A percentile compares a stretch with the other conserved stretches of the same genome.
Conservation (phyloP, 352 stramenopile genomes). For the Phytophthora foliorum region DNA sequence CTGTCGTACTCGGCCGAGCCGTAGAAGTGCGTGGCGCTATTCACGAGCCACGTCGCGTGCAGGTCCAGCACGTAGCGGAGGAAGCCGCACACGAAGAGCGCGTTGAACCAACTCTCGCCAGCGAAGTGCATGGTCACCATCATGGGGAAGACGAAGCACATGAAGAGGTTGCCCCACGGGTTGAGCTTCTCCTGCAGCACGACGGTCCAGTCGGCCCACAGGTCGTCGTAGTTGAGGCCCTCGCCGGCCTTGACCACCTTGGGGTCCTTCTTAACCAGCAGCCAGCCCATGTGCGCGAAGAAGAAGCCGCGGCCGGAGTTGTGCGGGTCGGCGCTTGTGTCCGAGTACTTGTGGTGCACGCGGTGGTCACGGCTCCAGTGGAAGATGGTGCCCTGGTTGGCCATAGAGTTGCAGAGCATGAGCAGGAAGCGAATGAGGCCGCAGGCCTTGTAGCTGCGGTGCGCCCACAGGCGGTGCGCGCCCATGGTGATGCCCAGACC, state of each 20-base stretch:
- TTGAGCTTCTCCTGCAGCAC: slow-evolving; percentile 97
- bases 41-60: slow-evolving; percentile 99
- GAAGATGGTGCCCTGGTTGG: slow-evolving; percentile 99
- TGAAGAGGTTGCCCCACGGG: slow-evolving; percentile 98
- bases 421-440: slow-evolving; percentile 94
- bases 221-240: slow-evolving; percentile 97
- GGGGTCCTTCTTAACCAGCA: slow-evolving; percentile 98
- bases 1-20: slow-evolving; percentile 97
- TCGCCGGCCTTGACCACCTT: slow-evolving; percentile 90
- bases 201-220: slow-evolving; percentile 96
- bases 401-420: slow-evolving; percentile 98
- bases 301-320: slow-evolving; percentile 98
- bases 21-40: slow-evolving; percentile 98
- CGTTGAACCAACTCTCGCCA: slow-evolving; percentile 95
- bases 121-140: slow-evolving; percentile 88
- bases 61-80: slow-evolving; percentile 95
- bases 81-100: slow-evolving; percentile 96
- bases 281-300: slow-evolving; percentile 99
- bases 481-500: slow-evolving; percentile 98
- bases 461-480: slow-evolving; percentile 97
- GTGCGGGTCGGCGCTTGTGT: slow-evolving; percentile 96
- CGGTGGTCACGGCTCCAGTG: slow-evolving; percentile 99
- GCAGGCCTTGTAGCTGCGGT: slow-evolving; percentile 96
- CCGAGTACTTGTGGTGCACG: slow-evolving; percentile 99
- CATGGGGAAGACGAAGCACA: slow-evolving; percentile 97